Evolutionary conservation across 257 asterid genomes (phyloP), one percentile per base, ranked within the genome.

Genomic region (Solanum arcanum): DNA sequence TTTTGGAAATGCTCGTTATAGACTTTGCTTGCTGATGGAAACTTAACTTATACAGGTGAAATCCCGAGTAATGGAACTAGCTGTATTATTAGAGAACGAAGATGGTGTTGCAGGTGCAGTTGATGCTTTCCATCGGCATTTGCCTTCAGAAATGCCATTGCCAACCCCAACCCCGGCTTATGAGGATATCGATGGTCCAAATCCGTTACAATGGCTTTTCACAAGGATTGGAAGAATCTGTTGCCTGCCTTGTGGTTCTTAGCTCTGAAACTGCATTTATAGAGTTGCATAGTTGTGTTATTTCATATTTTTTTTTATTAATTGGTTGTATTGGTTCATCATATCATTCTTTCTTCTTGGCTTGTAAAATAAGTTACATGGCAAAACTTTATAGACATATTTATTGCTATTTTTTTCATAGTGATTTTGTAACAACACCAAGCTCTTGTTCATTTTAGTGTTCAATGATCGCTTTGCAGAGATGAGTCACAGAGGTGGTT

Each of bases 71-170:
- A 90, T 86, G 91, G 98, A 96, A 85, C 27, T 97, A 77, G 98
- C 98, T 31, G 90, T 70, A 82, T 70, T 92, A 5, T 91, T 97
- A 41, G 91, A 93, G 76, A 90, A 91, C 12, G 99, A 97, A 91
- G 99, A 97, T 27, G 99, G 99, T 33, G 98, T 96, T 12, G 98
- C 98, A 25, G 95, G 91, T 12, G 99, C 99, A 73, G 98, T 97
- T 16, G 95, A 95, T 68, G 98, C 98, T 1, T 97, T 97, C 87
- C 99, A 97, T 90, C 94, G 94, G 87, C 97, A 97, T 83, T 90
- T 97, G 86, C 99, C 98, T 2, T 88, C 93, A 5, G 90, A 93
- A 88, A 85, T 95, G 25, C 99, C 99, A 11, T 78, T 93, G 25
- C 94, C 94, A 18, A 46, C 91, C 5, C 94, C 94, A 18, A 46